Base-by-base conservation (phyloP, 208 protist species). In the Leishmania gerbilli region DNA sequence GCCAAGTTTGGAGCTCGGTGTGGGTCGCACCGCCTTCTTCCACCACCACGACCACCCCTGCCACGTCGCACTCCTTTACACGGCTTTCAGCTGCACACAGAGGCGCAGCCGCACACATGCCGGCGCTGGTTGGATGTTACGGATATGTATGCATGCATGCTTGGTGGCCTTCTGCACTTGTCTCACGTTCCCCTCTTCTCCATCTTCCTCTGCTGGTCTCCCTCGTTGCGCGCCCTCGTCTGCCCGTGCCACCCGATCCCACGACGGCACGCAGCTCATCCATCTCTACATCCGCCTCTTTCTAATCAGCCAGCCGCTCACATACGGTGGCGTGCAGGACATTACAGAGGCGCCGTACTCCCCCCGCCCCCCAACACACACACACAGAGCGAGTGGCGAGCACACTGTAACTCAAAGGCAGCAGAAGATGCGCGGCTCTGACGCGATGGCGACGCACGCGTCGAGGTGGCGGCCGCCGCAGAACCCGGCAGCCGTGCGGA, bases 401-500 rank as follows among this genome's bases (percentile, higher is more conserved):
- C 51, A 19, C 51, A 15, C 51, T 55, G 65, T 13, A 24, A 58
- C 45, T 19, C 47, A 75, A n/a, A 55, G n/a, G 58, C 21, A 27
- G 6, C 9, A 21, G 42, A 19, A 31, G 34, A 65, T 77, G 74
- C 37, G 47, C 31, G 51, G 37, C 34, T 58, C 31, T n/a, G 49
- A 76, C 3, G 37, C 64, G 65, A 80, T 79, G 82, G 24, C 74
- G 13, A 80, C 79, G 4, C 79, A 56, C 64, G 60, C 83, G 62
- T 64, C 77, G 9, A 76, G 78, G 62, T 77, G 78, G 56, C 82
- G 79, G 27, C 56, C 64, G 13, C 67, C 74, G 67, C 82, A 79
- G 74, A 81, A 82, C 74, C 49, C 82, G 0, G 60, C 72, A 2
- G 74, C 79, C 0, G 78, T 68, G 40, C 77, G 74, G 74, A 82